Conservation (phyloP, 208 protist genomes). For the Trypanosoma vivax region DNA sequence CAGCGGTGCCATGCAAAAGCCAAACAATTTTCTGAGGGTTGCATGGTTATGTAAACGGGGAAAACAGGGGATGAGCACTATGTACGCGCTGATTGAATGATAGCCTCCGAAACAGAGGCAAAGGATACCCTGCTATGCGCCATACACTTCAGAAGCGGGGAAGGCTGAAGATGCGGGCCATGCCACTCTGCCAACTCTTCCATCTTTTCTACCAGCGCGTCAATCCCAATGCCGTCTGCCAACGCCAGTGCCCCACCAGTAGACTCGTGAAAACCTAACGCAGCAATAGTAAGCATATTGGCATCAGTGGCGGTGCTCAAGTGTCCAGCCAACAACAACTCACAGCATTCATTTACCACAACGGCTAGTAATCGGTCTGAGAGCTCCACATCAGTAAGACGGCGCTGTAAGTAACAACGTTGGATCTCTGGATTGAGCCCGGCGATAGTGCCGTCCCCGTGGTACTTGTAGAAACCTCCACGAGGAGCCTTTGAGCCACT, state of each 20-base stretch:
- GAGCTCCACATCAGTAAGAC: conserved; percentile 26
- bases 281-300: conserved; percentile 50
- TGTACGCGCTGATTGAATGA: conserved; percentile 19
- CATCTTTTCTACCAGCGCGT: conserved; percentile 30
- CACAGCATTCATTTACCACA: conserved; percentile 55
- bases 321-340: conserved; percentile 35
- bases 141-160: conserved; percentile 51
- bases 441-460: conserved; percentile 3
- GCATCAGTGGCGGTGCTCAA: conserved; percentile 39
- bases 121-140: conserved; percentile 27
- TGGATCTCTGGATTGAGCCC: conserved; percentile 7
- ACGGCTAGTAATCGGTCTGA: conserved; percentile 51
- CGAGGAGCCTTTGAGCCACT: conserved; percentile 18
- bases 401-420: conserved; percentile 24
- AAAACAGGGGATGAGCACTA: neutral
- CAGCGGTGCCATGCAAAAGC: no score
- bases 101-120: conserved; percentile 29
- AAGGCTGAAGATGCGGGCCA: conserved; percentile 40
- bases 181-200: conserved; percentile 27
- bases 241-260: conserved; percentile 58
- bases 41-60: no score
- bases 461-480: conserved; percentile 49
- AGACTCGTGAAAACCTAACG: conserved; percentile 50
- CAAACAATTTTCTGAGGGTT: no score
- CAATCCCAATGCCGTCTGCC: conserved; percentile 34